These are phyloP conservation scores for Alopecurus myosuroides DNA, from an alignment of 176 grass and related monocot species.

Conservation along the genomic window DNA sequence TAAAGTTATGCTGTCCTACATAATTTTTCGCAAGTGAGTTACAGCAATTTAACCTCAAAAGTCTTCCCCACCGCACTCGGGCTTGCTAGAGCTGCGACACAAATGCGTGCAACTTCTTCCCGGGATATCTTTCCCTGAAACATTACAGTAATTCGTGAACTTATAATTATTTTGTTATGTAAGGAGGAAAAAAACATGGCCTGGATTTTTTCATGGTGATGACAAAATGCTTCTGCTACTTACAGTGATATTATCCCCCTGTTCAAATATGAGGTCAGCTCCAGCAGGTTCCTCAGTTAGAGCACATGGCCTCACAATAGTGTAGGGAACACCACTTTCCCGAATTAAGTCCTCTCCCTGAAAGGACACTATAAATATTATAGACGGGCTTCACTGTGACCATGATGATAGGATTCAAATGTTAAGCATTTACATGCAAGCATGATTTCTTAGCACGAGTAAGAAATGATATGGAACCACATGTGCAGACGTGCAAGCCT, in stretches of 20 bases:
- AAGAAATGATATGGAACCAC: not conserved
- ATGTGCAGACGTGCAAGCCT: not conserved
- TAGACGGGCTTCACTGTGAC: not conserved
- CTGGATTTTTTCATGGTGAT: not conserved
- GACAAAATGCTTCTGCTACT: not conserved
- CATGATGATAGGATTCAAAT: not conserved
- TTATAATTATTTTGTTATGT: not conserved
- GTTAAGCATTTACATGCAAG: conserved; percentile 8
- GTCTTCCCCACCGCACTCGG: conserved; percentile 79
- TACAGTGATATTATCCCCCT: conserved; percentile 97
- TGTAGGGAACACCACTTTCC: conserved; percentile 73
- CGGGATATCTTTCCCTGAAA: conserved; percentile 91
- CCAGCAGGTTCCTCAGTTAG: conserved; percentile 94
- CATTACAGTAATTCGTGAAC: not conserved
- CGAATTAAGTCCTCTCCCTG: conserved; percentile 96
- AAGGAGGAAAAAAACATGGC: not conserved
- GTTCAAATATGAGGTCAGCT: conserved; percentile 95
- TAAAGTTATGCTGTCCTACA: not conserved
- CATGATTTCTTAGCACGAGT: conserved; percentile 26
- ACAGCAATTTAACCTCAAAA: conserved; percentile 62
- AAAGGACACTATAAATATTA: not conserved
- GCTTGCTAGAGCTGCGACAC: conserved; percentile 74
- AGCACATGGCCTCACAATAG: conserved; percentile 86
- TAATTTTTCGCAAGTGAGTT: conserved; percentile 2
- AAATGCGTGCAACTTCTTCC: conserved; percentile 84